Evolutionary conservation across 352 stramenopile genomes (phyloP).

Genomic region (Pythium pectinolyticum): DNA sequence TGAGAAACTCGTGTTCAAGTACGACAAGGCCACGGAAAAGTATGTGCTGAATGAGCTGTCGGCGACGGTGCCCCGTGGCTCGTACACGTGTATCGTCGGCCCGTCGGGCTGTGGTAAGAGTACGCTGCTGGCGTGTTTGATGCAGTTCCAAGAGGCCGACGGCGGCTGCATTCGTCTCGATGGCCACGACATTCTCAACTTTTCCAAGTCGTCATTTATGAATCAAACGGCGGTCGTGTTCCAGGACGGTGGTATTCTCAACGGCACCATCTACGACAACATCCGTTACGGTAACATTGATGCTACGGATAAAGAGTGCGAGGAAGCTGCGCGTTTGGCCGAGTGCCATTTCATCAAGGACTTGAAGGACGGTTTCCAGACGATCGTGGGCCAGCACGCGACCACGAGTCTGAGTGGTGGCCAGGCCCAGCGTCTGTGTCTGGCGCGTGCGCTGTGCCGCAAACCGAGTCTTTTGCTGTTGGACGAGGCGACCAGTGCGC

Average conservation of each 20-base stretch:
- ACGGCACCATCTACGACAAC: constrained; percentile 88
- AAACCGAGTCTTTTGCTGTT: constrained; percentile 79
- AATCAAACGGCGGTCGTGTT: constrained; percentile 86
- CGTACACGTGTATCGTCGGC: constrained; percentile 85
- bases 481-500: constrained; percentile 84
- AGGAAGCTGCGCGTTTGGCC: constrained; percentile 73
- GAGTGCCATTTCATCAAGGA: constrained; percentile 86
- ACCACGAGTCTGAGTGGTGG: constrained; percentile 87
- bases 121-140: constrained; percentile 83
- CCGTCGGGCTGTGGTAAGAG: constrained; percentile 87
- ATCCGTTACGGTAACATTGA: constrained; percentile 79
- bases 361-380: constrained; percentile 81
- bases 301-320: constrained; percentile 77
- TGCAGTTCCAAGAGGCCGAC: constrained; percentile 88
- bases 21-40: constrained; percentile 81
- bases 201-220: constrained; percentile 87
- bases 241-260: constrained; percentile 85
- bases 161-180: constrained; percentile 80
- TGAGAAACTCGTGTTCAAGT: constrained; percentile 86
- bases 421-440: constrained; percentile 84
- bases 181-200: constrained; percentile 83
- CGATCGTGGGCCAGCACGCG: constrained; percentile 82
- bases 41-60: constrained; percentile 80
- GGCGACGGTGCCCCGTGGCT: constrained; percentile 67
- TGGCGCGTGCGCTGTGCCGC: constrained; percentile 78